Percentiles rank a stretch among this genome's conserved stretches.
phyloP scores from a whole-genome alignment of 2,329 filamentous ascomycete species.

The Colletotrichum musae region DNA sequence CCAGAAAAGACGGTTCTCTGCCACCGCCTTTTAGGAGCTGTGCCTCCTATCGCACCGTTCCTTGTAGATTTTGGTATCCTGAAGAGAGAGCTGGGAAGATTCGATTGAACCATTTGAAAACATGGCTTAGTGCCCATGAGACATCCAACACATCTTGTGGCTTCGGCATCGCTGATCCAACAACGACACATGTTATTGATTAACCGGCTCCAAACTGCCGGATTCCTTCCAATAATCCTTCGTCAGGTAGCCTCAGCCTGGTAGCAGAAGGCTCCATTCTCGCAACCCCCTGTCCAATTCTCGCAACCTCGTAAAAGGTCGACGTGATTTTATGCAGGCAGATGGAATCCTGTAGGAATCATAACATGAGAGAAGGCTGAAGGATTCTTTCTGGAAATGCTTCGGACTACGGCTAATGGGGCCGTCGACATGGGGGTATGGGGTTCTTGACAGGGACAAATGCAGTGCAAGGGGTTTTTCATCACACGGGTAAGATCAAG shows the following conservation, averaged over 20 bases:
- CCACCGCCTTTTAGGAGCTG: not conserved
- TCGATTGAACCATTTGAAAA: not conserved
- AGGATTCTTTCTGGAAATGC: constrained; percentile 2
- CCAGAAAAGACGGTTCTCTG: not conserved
- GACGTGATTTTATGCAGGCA: no score
- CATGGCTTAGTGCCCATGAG: not conserved
- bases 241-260: no score
- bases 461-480: constrained; percentile 3
- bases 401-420: not conserved
- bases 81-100: not conserved
- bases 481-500: not conserved
- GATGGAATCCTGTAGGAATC: not conserved
- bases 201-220: no score
- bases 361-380: constrained; percentile 4
- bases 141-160: not conserved
- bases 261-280: no score
- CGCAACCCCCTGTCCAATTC: no score
- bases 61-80: not conserved
- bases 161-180: not conserved
- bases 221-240: no score
- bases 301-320: no score
- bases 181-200: not conserved
- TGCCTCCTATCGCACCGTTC: not conserved
- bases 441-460: not conserved
- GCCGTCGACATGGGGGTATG: not conserved